Percentiles rank a stretch among this genome's conserved stretches.
Evolutionary conservation across 31 red algal species (phyloP).

Genomic region (Odonthalia washingtoniensis): DNA sequence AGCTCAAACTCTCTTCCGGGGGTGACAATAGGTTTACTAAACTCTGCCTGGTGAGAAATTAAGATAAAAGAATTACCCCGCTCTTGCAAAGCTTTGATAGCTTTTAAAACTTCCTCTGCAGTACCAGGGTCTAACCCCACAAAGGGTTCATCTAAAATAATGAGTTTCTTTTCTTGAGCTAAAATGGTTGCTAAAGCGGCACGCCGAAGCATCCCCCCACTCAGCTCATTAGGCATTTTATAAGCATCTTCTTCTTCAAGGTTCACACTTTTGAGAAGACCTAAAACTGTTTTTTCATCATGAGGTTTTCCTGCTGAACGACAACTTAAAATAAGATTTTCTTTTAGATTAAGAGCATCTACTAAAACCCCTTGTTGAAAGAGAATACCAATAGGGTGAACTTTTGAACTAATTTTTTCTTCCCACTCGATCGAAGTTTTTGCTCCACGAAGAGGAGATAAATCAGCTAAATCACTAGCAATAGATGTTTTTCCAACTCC

Average conservation of each 20-base stretch:
- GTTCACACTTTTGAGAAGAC: not conserved
- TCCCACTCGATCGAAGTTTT: constrained; percentile 1
- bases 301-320: not conserved
- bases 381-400: not conserved
- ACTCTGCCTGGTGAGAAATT: constrained; percentile 12
- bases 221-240: not conserved
- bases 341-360: not conserved
- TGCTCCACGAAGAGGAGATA: not conserved
- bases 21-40: not conserved
- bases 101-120: not conserved
- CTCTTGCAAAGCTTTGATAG: not conserved
- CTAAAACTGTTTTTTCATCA: not conserved
- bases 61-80: not conserved
- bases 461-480: not conserved
- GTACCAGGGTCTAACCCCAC: not conserved
- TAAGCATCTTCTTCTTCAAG: constrained; percentile 8
- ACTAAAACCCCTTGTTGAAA: constrained; percentile 1
- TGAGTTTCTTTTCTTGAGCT: constrained; percentile 8
- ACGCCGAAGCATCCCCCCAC: constrained; percentile 13
- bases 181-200: constrained; percentile 2
- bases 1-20: not conserved
- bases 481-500: constrained; percentile 7
- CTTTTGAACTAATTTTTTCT: not conserved
- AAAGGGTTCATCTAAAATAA: constrained; percentile 21
- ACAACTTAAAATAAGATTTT: not conserved